Base-by-base conservation (phyloP, 208 protist species). In the Acanthamoeba divionensis region DNA sequence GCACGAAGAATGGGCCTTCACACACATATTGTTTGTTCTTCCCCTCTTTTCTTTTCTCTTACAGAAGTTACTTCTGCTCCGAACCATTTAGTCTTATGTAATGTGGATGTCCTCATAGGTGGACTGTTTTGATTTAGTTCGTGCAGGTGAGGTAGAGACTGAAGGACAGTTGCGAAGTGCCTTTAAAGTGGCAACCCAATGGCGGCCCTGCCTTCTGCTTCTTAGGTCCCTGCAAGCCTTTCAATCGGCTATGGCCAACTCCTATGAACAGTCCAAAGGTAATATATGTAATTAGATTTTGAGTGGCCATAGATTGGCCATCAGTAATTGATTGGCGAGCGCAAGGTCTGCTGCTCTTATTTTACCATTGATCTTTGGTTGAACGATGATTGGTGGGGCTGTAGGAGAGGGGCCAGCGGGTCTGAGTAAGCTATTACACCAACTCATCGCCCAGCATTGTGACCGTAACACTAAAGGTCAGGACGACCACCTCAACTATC, bases 1-100 rank as follows among this genome's bases (percentile, higher is more conserved):
- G 79, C 85, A 5, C 36, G 24, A 29, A 90, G 65, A 33, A 31
- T 90, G 13, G 85, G 85, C n/a, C 38, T 90, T 8, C 63, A 90
- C 48, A 36, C 80, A 2, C 41, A 82, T 41, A 52, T 50, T 13
- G 85, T 90, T 26, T 67, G 29, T 13, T n/a, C 4, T 13, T 79
- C 57, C 57, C 12, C 4, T 79, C 29, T 10, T 26, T n/a, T 41
- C 36, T 12, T 31, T 13, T 65, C 18, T 24, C 24, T 71, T 24
- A 71, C n/a, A 21, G 18, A 60, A n/a, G 15, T 79, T 60, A 69
- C 8, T n/a, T 60, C 8, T 85, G 18, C 33, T 26, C 52, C 29
- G 24, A 66, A 66, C 24, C 10, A 85, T 80, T 12, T 75, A 21
- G 52, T 60, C 21, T 21, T 21, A 26, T 60, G 52, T 60, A 60